Evolutionary conservation across 352 stramenopile genomes (phyloP).

Genomic region (Phytophthora vignae): DNA sequence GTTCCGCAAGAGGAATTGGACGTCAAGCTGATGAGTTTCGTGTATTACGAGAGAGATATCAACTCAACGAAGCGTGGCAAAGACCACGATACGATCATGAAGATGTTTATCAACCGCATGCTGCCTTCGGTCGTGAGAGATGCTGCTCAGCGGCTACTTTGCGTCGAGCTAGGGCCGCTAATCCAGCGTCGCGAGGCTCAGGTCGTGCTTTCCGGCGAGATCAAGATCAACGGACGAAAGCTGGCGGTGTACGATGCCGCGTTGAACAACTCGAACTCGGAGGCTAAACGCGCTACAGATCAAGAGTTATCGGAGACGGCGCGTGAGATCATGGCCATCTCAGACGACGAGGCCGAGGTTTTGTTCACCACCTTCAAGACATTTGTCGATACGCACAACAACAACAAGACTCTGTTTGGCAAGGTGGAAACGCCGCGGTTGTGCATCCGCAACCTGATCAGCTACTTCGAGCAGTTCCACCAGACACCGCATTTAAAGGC

Average conservation of each 20-base stretch:
- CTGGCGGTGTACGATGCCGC: constrained; percentile 67
- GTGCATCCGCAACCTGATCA: constrained; percentile 70
- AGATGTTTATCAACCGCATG: constrained; percentile 82
- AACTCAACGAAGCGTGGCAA: constrained; percentile 65
- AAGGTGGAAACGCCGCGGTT: constrained; percentile 49
- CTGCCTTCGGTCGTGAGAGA: constrained; percentile 68
- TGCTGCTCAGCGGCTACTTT: constrained; percentile 68
- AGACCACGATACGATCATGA: constrained; percentile 82
- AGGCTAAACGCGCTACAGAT: constrained; percentile 29
- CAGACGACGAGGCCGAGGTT: constrained; percentile 54
- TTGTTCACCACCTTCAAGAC: constrained; percentile 62
- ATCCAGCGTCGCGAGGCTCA: constrained; percentile 66
- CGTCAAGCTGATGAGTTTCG: constrained; percentile 73
- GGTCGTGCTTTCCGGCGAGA: constrained; percentile 61
- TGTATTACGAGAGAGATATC: constrained; percentile 74
- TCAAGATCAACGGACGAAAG: constrained; percentile 67
- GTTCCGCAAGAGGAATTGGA: constrained; percentile 65
- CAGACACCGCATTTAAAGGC: constrained; percentile 50
- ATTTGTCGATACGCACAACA: constrained; percentile 53
- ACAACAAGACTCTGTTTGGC: constrained; percentile 63
- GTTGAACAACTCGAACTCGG: constrained; percentile 37
- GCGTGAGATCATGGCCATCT: constrained; percentile 58
- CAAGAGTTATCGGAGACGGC: constrained; percentile 49
- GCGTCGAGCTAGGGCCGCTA: constrained; percentile 66
- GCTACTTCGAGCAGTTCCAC: constrained; percentile 75